Conservation (phyloP, 2,329 filamentous ascomycete species). For the Cercospora zeae-maydis region DNA sequence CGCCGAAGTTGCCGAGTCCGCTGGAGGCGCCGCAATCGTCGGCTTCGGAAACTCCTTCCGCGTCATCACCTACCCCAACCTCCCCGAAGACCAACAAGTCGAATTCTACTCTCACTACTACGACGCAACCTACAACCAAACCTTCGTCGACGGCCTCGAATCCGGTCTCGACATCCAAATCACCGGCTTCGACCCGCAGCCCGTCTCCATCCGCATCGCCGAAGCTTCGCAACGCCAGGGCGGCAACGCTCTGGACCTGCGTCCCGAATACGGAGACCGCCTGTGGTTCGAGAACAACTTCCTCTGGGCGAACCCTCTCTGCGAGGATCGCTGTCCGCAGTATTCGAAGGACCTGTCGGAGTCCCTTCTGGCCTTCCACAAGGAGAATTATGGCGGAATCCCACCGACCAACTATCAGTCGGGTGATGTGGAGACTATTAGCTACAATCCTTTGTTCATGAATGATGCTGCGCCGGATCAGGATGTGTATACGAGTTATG, state of each 20-base stretch:
- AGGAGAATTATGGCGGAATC: constrained; percentile 12
- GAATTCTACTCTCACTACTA: constrained; percentile 17
- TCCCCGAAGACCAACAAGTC: constrained; percentile 21
- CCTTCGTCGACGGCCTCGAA: constrained; percentile 14
- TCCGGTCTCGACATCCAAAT: constrained; percentile 20
- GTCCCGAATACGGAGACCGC: constrained; percentile 19
- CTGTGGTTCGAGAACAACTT: constrained; percentile 26
- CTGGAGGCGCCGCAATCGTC: constrained; percentile 16
- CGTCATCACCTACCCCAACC: constrained; percentile 16
- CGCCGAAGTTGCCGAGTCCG: constrained; percentile 15
- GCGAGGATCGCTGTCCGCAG: constrained; percentile 19
- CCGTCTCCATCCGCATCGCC: constrained; percentile 18
- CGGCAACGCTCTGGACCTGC: constrained; percentile 21
- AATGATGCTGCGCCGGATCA: constrained; percentile 28
- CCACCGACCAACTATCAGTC: constrained; percentile 22
- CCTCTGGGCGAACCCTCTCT: constrained; percentile 20
- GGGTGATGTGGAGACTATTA: constrained; percentile 10
- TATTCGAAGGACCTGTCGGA: constrained; percentile 16
- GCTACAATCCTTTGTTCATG: constrained; percentile 25
- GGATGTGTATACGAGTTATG: constrained; percentile 26
- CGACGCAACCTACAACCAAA: constrained; percentile 13
- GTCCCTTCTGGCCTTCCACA: constrained; percentile 13
- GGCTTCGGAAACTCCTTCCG: constrained; percentile 26
- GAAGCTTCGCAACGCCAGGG: constrained; percentile 18
- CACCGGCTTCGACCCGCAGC: constrained; percentile 23